Evolutionary conservation across 139 green algal genomes (phyloP).

Genomic region (Coelastrella sp.): DNA sequence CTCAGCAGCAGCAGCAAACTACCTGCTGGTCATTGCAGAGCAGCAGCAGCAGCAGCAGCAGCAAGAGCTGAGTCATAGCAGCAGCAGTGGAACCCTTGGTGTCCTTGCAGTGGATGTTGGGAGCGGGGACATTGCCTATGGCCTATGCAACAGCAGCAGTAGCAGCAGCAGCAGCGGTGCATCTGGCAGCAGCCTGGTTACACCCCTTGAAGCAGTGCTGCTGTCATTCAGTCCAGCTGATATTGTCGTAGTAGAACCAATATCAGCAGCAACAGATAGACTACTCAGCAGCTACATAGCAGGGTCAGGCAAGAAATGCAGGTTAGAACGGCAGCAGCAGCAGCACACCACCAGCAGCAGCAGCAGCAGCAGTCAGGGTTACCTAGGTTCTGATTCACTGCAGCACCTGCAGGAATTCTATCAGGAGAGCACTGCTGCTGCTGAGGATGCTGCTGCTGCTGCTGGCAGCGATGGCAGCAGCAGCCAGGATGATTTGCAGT

Average conservation of each 20-base stretch:
- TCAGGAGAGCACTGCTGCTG: neutral
- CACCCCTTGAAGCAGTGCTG: conserved; percentile 80
- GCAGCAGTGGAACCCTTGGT: conserved; percentile 53
- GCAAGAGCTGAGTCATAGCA: neutral
- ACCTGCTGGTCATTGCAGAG: conserved; percentile 46
- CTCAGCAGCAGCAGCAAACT: conserved; percentile 19
- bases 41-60: conserved; percentile 44
- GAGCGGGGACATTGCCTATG: conserved; percentile 78
- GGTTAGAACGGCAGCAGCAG: conserved; percentile 16
- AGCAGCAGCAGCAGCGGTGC: conserved; percentile 58
- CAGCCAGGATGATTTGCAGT: neutral
- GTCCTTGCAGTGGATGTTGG: conserved; percentile 84
- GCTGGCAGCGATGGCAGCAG: neutral
- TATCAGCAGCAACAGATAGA: conserved; percentile 60
- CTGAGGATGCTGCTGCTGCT: neutral
- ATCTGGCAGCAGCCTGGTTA: conserved; percentile 29
- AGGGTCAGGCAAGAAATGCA: conserved; percentile 14
- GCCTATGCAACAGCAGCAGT: conserved; percentile 61
- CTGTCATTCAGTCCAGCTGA: conserved; percentile 76
- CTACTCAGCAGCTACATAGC: conserved; percentile 60
- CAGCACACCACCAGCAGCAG: conserved; percentile 24
- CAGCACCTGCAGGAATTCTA: neutral
- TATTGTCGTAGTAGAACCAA: conserved; percentile 68
- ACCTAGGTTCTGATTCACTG: neutral
- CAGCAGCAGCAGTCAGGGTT: neutral